Conservation (phyloP, 2,329 filamentous ascomycete species). For the Laburnicola sp. region DNA sequence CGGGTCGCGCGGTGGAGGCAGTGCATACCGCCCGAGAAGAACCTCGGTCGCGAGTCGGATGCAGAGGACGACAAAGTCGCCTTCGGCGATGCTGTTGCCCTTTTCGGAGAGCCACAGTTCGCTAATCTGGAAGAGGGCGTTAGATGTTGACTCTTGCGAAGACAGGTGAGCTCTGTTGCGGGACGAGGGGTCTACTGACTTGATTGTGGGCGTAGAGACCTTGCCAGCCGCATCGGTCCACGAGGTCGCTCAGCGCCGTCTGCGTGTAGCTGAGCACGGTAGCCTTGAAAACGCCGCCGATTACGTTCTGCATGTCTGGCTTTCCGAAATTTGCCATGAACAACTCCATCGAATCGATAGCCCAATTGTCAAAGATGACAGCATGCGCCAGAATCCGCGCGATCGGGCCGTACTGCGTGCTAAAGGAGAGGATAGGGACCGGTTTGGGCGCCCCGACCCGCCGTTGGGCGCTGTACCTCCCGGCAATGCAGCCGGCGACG, state of each 20-base stretch:
- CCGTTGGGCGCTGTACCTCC: neutral
- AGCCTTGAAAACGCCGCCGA: constrained; percentile 2
- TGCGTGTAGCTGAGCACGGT: neutral
- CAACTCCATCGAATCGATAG: neutral
- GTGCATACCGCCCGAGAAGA: constrained; percentile 2
- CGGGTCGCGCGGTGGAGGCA: neutral
- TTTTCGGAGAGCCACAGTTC: constrained; percentile 6
- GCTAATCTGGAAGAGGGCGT: constrained; percentile 2
- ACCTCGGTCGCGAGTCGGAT: constrained; percentile 4
- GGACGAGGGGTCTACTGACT: constrained; percentile 6
- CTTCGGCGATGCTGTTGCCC: constrained; percentile 4
- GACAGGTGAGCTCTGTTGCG: too few relatives aligned
- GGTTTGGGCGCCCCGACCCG: neutral
- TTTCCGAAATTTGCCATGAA: constrained; percentile 6
- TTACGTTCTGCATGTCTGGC: constrained; percentile 1
- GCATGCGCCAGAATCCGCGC: constrained; percentile 5
- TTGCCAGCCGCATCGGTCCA: neutral
- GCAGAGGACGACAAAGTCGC: constrained; percentile 5
- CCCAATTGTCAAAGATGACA: constrained; percentile 2
- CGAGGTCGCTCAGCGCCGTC: neutral
- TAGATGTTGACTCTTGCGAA: too few relatives aligned
- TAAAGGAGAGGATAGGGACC: constrained; percentile 7
- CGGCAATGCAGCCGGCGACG: neutral
- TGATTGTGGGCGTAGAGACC: neutral
- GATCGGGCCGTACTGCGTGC: constrained; percentile 4